Percentiles rank a stretch among this genome's conserved stretches.
Evolutionary conservation across 139 green algal genomes (phyloP).

Genomic region (Dunaliella primolecta): DNA sequence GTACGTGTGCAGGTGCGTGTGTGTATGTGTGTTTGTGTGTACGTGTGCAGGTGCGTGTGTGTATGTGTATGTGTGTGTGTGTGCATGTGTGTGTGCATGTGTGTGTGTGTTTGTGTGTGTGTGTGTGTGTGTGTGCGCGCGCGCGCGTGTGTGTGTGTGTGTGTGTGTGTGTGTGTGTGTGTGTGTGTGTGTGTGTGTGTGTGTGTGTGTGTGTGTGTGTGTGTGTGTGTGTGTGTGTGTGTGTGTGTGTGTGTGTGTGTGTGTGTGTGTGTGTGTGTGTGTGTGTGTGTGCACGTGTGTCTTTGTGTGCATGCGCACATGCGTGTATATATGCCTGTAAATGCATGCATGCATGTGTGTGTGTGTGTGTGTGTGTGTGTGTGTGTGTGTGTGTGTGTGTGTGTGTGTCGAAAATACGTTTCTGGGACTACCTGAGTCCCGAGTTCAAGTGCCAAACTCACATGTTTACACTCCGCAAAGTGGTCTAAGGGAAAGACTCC

Average conservation of each 20-base stretch:
- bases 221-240: background rate
- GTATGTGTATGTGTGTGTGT: no score
- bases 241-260: background rate
- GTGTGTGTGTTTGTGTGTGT: no score
- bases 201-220: background rate
- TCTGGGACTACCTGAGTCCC: background rate
- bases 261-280: background rate
- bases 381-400: background rate
- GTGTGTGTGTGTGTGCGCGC: no score
- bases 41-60: no score
- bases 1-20: no score
- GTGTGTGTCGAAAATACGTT: background rate
- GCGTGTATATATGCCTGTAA: background rate
- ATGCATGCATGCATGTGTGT: background rate
- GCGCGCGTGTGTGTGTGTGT: no score
- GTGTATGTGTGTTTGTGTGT: no score
- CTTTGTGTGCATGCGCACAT: background rate
- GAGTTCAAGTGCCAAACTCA: constrained; percentile 13
- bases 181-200: background rate
- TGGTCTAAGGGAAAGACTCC: constrained; percentile 96
- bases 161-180: no score
- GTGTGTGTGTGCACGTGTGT: background rate
- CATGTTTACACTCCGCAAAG: constrained; percentile 89
- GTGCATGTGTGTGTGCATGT: no score
- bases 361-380: background rate